Base-by-base conservation (phyloP, 176 grass and related monocot genomes). In the Oryza punctata region DNA sequence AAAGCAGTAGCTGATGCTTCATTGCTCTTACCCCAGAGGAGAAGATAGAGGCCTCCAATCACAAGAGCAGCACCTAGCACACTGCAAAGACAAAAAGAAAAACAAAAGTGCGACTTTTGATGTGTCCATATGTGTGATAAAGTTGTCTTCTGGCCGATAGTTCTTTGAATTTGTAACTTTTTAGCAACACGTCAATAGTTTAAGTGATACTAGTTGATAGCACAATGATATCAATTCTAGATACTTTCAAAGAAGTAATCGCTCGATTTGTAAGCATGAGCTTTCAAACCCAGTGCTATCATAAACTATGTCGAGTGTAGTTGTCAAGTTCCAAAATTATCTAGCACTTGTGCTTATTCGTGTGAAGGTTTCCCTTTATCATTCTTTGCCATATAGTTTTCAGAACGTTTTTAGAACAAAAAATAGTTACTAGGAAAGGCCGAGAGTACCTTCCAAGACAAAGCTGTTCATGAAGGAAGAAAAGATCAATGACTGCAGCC, bases 11-110 rank as follows among this genome's bases (percentile, higher is more conserved):
- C 12, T 37, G 27, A 43, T 44, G 70, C 81, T 29, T 92, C 93
- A 67, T 76, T 79, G 81, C 69, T 92, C 79, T 95, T 95, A 44
- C 93, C 93, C 93, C 88, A 92, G 29, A 92, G 75, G 4, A 92
- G 87, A 43, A 90, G 82, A 79, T 90, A 88, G 73, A 92, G 82
- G 33, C 87, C 90, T 49, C 25, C 66, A 27, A 90, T 78, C 75
- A 90, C 83, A 75, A 96, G 61, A 57, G 66, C 80, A 54, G 85
- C 83, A 47, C 86, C 88, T 65, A 91, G n/a, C 67, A 79, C 76
- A 83, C 91, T 96, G 82, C 47, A 83, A 30, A 23, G 60, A 73
- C 78, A 85, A 73, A 65, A 65, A 73, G 11, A 21, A 54, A 73
- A 83, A 72, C 40, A 50, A 2, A 84, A 67, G 67, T 79, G 37